Conservation (phyloP, 2,329 filamentous ascomycete species). For the Fusarium sp. region DNA sequence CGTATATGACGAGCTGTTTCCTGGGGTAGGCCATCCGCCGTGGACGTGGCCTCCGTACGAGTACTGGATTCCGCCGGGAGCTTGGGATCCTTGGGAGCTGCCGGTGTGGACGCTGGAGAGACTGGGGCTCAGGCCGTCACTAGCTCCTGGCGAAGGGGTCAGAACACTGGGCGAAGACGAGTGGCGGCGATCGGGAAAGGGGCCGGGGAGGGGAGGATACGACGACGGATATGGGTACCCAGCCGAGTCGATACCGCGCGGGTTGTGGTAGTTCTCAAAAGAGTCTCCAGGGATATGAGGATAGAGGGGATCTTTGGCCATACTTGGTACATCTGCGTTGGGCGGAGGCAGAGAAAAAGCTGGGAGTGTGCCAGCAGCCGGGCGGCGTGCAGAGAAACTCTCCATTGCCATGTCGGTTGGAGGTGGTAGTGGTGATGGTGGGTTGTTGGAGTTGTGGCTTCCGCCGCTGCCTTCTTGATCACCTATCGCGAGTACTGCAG, state of each 20-base stretch:
- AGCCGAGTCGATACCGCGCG: conserved; percentile 37
- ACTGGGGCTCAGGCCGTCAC: conserved; percentile 70
- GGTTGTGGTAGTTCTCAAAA: conserved; percentile 34
- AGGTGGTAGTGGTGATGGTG: not conserved
- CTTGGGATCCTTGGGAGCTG: conserved; percentile 68
- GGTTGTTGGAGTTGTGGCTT: not conserved
- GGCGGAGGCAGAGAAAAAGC: conserved; percentile 51
- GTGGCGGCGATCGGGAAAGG: conserved; percentile 41
- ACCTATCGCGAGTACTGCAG: not conserved
- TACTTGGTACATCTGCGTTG: conserved; percentile 51
- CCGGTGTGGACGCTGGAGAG: conserved; percentile 70
- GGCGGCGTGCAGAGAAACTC: conserved; percentile 49
- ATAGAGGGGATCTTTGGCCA: conserved; percentile 41
- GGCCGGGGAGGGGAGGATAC: conserved; percentile 39
- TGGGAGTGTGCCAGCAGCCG: conserved; percentile 48
- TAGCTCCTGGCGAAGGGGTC: conserved; percentile 58
- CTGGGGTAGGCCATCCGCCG: conserved; percentile 69
- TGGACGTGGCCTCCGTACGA: conserved; percentile 65
- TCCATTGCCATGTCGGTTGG: conserved; percentile 42
- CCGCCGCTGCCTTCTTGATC: not conserved
- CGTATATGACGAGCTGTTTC: conserved; percentile 58
- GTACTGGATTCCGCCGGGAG: conserved; percentile 57
- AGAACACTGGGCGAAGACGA: conserved; percentile 48
- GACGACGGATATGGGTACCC: conserved; percentile 38
- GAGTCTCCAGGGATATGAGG: conserved; percentile 34